Base-by-base conservation (phyloP, 2,329 filamentous ascomycete genomes). In the Cercospora janseana region DNA sequence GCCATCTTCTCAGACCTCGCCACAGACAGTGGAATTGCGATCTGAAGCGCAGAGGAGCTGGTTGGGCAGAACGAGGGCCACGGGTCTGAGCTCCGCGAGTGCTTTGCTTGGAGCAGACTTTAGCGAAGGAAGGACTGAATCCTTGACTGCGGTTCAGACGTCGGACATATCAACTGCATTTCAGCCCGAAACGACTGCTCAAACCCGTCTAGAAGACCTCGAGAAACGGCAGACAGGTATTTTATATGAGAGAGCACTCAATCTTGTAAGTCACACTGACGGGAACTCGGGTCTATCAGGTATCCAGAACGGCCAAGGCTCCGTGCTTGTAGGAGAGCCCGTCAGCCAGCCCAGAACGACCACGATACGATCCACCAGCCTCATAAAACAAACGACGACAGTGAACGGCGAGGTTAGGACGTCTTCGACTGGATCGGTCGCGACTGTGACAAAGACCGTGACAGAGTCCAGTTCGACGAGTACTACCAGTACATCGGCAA, bases 1-100 rank as follows among this genome's bases (percentile, higher is more conserved):
- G 4, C 1, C 21, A 29, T 28, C 32, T 10, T 29, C 40, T 18
- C 10, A 31, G 49, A 31, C 58, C 58, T 40, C 51, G 55, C 28
- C 57, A 63, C 40, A 28, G 38, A 32, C 23, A 4, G 20, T 10
- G 27, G 29, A 15, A 34, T n/a, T 29, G 16, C 26, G 18, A 37
- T 26, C 4, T 7, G 7, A 15, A 45, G 18, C 18, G 18, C 20
- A 38, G 7, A 18, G 15, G 21, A 47, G 7, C 2, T 40, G 16
- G 32, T n/a, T 28, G 24, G 32, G 46, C 1, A 49, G 31, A 6
- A 35, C 16, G 10, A 43, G 35, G 7, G 16, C 27, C 0, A 1
- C 9, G 32, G 26, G 27, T 1, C 12, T 26, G 16, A 35, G 38
- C 26, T 35, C 28, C 18, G 26, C 20, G 13, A 26, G 27, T 9